Conservation (phyloP, 2,329 filamentous ascomycete genomes). For the Xylaria sp. region DNA sequence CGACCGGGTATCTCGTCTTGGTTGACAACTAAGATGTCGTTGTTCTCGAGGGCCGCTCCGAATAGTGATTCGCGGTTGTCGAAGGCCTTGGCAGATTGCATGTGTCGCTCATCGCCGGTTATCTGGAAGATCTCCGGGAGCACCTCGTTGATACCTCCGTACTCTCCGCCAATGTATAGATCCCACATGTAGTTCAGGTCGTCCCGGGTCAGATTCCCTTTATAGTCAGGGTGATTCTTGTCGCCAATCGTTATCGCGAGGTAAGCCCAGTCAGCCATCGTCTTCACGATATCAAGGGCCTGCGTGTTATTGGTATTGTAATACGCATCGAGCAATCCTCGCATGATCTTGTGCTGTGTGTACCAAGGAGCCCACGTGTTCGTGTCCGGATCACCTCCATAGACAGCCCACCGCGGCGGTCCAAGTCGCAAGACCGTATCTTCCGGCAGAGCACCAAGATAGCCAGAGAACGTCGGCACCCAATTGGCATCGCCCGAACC, state of each 20-base stretch:
- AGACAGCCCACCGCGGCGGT: conserved; percentile 32
- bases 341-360: conserved; percentile 34
- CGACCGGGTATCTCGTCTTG: conserved; percentile 29
- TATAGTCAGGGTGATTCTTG: conserved; percentile 31
- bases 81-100: conserved; percentile 31
- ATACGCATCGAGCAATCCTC: conserved; percentile 32
- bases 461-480: conserved; percentile 31
- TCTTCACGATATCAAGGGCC: conserved; percentile 27
- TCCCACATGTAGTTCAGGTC: conserved; percentile 36
- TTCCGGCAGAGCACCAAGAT: conserved; percentile 32
- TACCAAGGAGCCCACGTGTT: conserved; percentile 35
- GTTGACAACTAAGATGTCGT: conserved; percentile 30
- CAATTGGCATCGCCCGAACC: conserved; percentile 21
- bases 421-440: conserved; percentile 32
- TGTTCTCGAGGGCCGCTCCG: conserved; percentile 27
- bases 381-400: conserved; percentile 25
- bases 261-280: conserved; percentile 33
- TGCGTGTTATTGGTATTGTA: conserved; percentile 33
- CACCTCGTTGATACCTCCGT: conserved; percentile 32
- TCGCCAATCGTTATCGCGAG: conserved; percentile 32
- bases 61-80: conserved; percentile 33
- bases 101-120: conserved; percentile 27
- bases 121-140: conserved; percentile 32
- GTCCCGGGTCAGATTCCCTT: conserved; percentile 29
- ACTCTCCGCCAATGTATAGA: conserved; percentile 32